Conservation (phyloP, 225 moss, liverwort and hornwort genomes). For the Pseudoscleropodium purum region DNA sequence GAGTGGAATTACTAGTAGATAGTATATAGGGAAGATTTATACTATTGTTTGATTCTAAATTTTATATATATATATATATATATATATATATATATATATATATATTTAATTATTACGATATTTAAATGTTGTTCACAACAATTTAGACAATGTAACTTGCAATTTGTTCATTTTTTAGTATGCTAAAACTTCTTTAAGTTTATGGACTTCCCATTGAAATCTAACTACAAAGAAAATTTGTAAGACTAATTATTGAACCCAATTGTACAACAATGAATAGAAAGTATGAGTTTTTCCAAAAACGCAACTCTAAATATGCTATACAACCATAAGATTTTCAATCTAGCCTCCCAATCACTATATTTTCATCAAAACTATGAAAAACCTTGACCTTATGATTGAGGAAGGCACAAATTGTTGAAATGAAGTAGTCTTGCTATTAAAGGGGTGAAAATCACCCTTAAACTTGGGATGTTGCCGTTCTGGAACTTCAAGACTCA, state of each 20-base stretch:
- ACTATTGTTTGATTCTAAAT: background rate
- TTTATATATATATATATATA: background rate
- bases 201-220: no score
- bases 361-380: background rate
- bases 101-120: background rate
- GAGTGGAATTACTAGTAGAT: no score
- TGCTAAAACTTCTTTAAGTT: no score
- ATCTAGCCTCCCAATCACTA: background rate
- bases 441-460: fast-evolving
- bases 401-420: fast-evolving
- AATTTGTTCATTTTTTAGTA: no score
- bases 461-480: fast-evolving
- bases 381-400: fast-evolving
- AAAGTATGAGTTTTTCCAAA: background rate
- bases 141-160: background rate
- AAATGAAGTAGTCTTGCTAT: background rate
- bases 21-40: no score
- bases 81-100: background rate
- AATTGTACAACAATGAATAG: no score
- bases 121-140: fast-evolving
- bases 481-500: background rate
- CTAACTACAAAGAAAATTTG: no score
- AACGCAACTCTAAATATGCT: background rate
- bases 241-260: no score
- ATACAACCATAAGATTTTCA: background rate